Conservation (phyloP, 2,329 filamentous ascomycete genomes). For the Fusarium sp. region DNA sequence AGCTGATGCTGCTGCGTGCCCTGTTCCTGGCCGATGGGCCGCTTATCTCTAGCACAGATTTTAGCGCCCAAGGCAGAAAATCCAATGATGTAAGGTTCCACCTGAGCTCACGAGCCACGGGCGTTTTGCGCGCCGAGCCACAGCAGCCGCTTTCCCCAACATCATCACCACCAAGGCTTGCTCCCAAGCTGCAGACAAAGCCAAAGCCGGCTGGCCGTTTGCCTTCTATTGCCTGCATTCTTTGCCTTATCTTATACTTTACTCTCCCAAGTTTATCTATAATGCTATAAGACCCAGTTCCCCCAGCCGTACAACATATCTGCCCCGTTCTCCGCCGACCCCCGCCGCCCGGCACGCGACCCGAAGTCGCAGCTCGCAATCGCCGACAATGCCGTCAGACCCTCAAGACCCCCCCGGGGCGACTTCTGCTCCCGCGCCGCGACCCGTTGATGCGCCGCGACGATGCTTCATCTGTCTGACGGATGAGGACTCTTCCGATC, state of each 20-base stretch:
- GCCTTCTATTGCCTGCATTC: neutral
- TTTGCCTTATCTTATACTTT: neutral
- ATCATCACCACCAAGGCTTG: conserved; percentile 21
- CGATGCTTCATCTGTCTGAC: conserved; percentile 77
- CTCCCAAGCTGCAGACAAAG: conserved; percentile 21
- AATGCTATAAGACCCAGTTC: conserved; percentile 27
- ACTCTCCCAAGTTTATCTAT: neutral
- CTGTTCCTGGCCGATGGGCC: conserved; percentile 23
- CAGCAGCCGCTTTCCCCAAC: conserved; percentile 13
- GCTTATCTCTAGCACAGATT: neutral
- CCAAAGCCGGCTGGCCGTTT: conserved; percentile 1
- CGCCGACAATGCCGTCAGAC: conserved; percentile 32
- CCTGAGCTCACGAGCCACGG: conserved; percentile 27
- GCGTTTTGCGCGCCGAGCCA: conserved; percentile 23
- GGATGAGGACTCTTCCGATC: conserved; percentile 66
- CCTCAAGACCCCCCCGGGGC: conserved; percentile 14
- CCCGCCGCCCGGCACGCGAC: conserved; percentile 31
- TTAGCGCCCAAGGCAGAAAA: conserved; percentile 20
- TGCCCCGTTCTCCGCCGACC: neutral
- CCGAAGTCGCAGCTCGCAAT: conserved; percentile 14
- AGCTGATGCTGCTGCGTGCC: too few species aligned
- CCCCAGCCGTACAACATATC: neutral
- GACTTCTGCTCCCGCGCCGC: conserved; percentile 14
- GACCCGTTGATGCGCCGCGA: conserved; percentile 50
- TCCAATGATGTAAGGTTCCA: conserved; percentile 41